Conservation (phyloP, 371 early-diverging fungal species). For the Actinomortierella ambigua region DNA sequence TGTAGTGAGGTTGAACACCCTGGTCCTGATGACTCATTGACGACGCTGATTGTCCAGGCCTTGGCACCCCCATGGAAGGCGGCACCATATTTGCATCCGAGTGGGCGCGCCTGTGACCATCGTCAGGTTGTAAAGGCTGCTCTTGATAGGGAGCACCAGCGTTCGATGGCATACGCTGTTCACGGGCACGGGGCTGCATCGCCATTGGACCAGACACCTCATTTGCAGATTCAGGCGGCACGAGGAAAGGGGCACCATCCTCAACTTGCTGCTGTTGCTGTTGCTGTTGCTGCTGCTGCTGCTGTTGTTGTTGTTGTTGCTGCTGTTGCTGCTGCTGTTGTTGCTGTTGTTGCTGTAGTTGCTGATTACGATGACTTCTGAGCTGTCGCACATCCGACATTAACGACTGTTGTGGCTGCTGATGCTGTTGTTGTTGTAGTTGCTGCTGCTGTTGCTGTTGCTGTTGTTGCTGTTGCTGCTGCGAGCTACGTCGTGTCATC, state of each 20-base stretch:
- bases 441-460: constrained; percentile 13
- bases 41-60: too few species aligned
- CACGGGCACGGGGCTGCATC: constrained; percentile 13
- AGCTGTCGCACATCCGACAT: constrained; percentile 8
- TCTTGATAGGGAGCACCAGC: constrained; percentile 11
- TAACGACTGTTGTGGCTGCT: background rate
- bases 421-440: constrained; percentile 1
- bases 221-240: constrained; percentile 7
- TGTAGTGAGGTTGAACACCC: too few species aligned
- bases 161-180: constrained; percentile 7
- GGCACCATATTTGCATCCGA: too few species aligned
- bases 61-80: too few species aligned
- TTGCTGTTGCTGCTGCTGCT: constrained; percentile 13
- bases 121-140: constrained; percentile 16
- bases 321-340: constrained; percentile 17
- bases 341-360: constrained; percentile 19
- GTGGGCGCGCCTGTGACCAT: background rate
- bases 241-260: constrained; percentile 13
- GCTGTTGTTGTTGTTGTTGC: constrained; percentile 16
- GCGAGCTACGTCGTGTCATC: constrained; percentile 4
- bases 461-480: constrained; percentile 6
- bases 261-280: constrained; percentile 19
- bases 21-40: too few species aligned
- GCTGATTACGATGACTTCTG: constrained; percentile 18
- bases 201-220: constrained; percentile 18